A percentile compares a stretch with the other conserved stretches of the same genome.
These are phyloP conservation scores for Ceratobasidium sp. DNA, from an alignment of 1,284 basidiomycete species.

Conservation along the genomic window DNA sequence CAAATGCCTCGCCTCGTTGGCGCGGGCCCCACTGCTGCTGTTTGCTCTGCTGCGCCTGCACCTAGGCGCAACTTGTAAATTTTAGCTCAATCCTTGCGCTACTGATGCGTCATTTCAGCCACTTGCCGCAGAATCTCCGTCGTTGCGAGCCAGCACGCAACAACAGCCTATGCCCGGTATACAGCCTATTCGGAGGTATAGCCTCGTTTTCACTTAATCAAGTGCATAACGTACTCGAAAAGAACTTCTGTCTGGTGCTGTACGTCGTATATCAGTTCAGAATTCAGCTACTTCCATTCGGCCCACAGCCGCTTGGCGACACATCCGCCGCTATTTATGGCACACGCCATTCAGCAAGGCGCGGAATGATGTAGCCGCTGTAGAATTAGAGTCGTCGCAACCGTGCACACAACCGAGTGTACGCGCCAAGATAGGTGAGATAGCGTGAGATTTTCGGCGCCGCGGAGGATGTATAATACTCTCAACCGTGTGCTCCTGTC, in stretches of 20 bases:
- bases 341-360: not conserved
- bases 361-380: not conserved
- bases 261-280: not conserved
- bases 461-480: not conserved
- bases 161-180: not conserved
- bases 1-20: not conserved
- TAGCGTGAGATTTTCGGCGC: not conserved
- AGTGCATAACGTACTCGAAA: not conserved
- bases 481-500: slow-evolving; percentile 2
- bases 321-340: slow-evolving; percentile 3
- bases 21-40: too few relatives aligned
- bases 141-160: not conserved
- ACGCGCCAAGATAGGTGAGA: slow-evolving; percentile 9
- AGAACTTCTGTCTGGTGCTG: not conserved
- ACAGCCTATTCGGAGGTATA: slow-evolving; percentile 16
- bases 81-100: not conserved
- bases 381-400: not conserved
- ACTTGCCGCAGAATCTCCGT: slow-evolving; percentile 30
- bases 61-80: not conserved
- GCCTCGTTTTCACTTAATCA: not conserved
- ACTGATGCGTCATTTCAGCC: slow-evolving; percentile 28
- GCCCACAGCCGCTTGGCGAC: slow-evolving; percentile 2
- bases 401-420: slow-evolving; percentile 1
- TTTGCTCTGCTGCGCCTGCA: too few relatives aligned
- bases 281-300: not conserved